phyloP scores from a whole-genome alignment of 805 yeast species.

The Lachancea dasiensis region DNA sequence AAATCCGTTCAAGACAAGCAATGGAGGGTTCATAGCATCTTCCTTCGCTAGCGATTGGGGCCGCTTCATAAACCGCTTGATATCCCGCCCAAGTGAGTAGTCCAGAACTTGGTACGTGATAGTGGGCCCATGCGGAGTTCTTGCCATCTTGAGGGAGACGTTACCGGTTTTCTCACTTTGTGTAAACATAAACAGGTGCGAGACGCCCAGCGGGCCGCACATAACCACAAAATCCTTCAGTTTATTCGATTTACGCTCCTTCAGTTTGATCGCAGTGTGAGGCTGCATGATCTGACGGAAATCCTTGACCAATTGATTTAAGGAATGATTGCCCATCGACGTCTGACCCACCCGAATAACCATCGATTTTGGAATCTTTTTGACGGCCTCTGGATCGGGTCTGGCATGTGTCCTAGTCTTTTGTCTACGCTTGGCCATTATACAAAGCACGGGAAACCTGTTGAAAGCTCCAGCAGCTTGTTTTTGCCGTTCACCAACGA shows the following conservation, averaged over 20 bases:
- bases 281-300: constrained; percentile 92
- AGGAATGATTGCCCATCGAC: constrained; percentile 57
- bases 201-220: constrained; percentile 95
- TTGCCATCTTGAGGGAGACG: constrained; percentile 74
- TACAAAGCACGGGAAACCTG: constrained; percentile 1
- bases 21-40: constrained; percentile 74
- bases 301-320: constrained; percentile 80
- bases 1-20: constrained; percentile 91
- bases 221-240: constrained; percentile 93
- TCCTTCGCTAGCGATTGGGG: constrained; percentile 76
- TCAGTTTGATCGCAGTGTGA: constrained; percentile 83
- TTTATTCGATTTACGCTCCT: constrained; percentile 82
- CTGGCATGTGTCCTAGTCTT: constrained; percentile 85
- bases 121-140: constrained; percentile 94
- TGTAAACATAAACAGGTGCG: constrained; percentile 81
- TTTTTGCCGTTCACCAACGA: no score
- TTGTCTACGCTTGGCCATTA: constrained; percentile 52
- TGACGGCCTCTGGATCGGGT: constrained; percentile 55
- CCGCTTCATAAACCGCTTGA: constrained; percentile 56
- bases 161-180: constrained; percentile 74
- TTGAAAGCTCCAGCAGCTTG: not conserved
- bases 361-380: constrained; percentile 86
- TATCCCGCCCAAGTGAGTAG: constrained; percentile 80
- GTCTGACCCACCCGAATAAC: constrained; percentile 74
- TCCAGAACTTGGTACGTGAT: constrained; percentile 70